phyloP scores from a whole-genome alignment of 1,284 basidiomycete species.

The Sphagnurus paluster region DNA sequence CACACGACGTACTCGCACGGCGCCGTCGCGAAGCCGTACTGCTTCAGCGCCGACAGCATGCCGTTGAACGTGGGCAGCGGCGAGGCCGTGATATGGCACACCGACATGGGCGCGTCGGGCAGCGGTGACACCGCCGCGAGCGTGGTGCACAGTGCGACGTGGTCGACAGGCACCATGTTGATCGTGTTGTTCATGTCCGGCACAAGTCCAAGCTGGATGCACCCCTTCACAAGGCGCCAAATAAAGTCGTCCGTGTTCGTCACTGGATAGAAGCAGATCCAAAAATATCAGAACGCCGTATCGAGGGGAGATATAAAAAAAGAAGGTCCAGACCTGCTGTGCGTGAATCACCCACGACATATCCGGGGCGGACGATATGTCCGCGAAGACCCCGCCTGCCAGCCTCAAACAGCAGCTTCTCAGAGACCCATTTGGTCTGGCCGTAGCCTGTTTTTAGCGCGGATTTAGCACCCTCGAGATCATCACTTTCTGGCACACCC shows the following conservation, averaged over 20 bases:
- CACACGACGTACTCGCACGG: constrained; percentile 91
- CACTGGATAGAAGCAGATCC: constrained; percentile 56
- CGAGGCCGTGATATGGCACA: constrained; percentile 87
- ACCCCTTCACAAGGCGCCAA: constrained; percentile 98
- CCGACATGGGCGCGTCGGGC: constrained; percentile 54
- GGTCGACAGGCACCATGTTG: constrained; percentile 98
- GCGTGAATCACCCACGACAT: constrained; percentile 92
- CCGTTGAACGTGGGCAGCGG: constrained; percentile 92
- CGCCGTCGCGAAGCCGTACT: constrained; percentile 82
- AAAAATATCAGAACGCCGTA: constrained; percentile 17
- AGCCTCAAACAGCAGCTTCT: constrained; percentile 92
- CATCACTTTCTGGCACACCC: constrained; percentile 87
- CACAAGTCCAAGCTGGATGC: constrained; percentile 91
- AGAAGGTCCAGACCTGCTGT: constrained; percentile 66
- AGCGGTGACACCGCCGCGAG: constrained; percentile 67
- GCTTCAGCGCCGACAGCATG: constrained; percentile 74
- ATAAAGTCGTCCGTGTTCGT: constrained; percentile 99
- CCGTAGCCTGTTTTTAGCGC: constrained; percentile 92
- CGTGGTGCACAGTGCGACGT: constrained; percentile 85
- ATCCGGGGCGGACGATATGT: constrained; percentile 91
- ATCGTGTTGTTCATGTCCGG: constrained; percentile 99
- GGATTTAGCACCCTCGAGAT: constrained; percentile 83
- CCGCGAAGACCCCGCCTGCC: constrained; percentile 86
- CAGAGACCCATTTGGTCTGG: constrained; percentile 98
- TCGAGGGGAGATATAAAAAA: constrained; percentile 1